A percentile compares a stretch with the other conserved stretches of the same genome.
These are phyloP conservation scores for Phytomonas sp. DNA, from an alignment of 208 protist species.

Conservation along the genomic window DNA sequence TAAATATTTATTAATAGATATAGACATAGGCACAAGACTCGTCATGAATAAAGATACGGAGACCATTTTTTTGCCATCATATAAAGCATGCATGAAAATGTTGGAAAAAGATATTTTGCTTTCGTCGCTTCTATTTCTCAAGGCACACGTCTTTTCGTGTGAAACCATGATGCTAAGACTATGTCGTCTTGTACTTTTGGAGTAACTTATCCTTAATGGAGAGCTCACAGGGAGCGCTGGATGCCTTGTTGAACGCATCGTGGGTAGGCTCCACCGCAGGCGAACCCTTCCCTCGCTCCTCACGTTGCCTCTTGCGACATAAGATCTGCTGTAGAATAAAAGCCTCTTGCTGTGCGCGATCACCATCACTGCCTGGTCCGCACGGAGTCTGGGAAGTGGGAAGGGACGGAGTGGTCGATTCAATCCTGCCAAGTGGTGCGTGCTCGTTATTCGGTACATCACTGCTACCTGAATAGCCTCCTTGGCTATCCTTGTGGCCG, in stretches of 20 bases:
- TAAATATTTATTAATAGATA: not conserved
- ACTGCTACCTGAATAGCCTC: not conserved
- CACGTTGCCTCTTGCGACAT: slow-evolving; percentile 48
- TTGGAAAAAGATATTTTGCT: not conserved
- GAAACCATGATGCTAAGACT: not conserved
- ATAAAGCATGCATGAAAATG: not conserved
- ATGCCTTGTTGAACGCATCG: not conserved
- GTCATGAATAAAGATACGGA: slow-evolving; percentile 1
- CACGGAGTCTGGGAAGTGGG: not conserved
- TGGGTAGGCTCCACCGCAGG: not conserved
- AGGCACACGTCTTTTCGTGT: not conserved
- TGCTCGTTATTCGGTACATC: not conserved
- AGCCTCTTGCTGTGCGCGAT: slow-evolving; percentile 23
- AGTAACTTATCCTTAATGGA: slow-evolving; percentile 56
- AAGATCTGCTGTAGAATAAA: slow-evolving; percentile 61
- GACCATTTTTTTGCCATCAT: not conserved
- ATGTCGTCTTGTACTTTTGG: slow-evolving; percentile 32
- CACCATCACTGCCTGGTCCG: not conserved
- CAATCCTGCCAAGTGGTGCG: not conserved
- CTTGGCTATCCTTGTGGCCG: slow-evolving; percentile 7
- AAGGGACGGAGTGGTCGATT: not conserved
- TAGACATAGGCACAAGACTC: not conserved
- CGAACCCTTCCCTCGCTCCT: slow-evolving; percentile 16
- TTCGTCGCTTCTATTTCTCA: not conserved
- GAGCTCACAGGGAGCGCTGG: slow-evolving; percentile 3